phyloP scores from a whole-genome alignment of 805 yeast species.

The Myxozyma sirexii region DNA sequence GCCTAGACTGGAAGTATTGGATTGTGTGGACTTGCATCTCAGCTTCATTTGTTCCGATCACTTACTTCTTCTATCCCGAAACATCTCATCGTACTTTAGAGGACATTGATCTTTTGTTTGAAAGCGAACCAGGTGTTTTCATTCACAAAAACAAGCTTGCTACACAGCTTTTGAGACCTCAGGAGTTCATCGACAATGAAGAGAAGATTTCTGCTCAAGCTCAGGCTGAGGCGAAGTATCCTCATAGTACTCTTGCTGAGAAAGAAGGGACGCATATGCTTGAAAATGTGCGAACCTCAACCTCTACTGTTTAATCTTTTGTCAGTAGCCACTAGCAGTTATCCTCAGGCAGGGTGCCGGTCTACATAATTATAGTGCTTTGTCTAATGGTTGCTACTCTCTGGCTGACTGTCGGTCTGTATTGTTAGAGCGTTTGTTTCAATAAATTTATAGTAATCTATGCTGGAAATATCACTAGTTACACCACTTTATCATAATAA shows the following conservation, averaged over 20 bases:
- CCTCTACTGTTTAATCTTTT: not conserved
- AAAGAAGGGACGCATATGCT: not conserved
- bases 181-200: conserved; percentile 48
- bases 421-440: no score
- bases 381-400: not conserved
- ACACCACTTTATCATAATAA: no score
- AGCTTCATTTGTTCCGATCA: conserved; percentile 51
- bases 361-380: no score
- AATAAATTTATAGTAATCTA: no score
- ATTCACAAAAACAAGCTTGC: conserved; percentile 49
- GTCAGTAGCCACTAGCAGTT: no score
- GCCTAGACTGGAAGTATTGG: conserved; percentile 62
- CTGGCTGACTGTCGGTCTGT: no score
- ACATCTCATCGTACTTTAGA: conserved; percentile 85
- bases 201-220: not conserved
- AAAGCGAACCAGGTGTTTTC: conserved; percentile 44
- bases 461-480: no score
- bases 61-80: conserved; percentile 76
- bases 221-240: not conserved
- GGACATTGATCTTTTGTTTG: conserved; percentile 51
- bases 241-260: not conserved
- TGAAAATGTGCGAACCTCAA: not conserved
- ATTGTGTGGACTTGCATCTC: conserved; percentile 62
- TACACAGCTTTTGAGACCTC: conserved; percentile 53
- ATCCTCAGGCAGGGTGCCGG: no score